A percentile compares a stretch with the other conserved stretches of the same genome.
Conservation (phyloP, 192 early-diverging fungal species). For the Phycomyces blakesleeanus region DNA sequence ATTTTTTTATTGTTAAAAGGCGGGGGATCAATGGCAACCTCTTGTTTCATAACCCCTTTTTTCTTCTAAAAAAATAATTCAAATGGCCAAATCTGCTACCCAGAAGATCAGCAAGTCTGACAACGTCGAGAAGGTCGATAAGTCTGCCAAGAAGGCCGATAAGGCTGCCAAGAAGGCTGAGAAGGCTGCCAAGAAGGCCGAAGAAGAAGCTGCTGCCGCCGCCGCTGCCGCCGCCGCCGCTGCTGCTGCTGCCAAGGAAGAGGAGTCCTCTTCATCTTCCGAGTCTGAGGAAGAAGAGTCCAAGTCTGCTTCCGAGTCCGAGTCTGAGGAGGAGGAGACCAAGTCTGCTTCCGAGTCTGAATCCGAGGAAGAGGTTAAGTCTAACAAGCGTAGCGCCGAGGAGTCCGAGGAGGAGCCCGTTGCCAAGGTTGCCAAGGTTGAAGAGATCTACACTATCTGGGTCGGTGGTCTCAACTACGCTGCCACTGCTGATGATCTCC, state of each 20-base stretch:
- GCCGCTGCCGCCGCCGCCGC: slow-evolving; percentile 10
- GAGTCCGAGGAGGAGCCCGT: slow-evolving; percentile 30
- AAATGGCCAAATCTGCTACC: neutral
- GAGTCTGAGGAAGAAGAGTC: slow-evolving; percentile 7
- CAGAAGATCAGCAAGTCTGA: slow-evolving; percentile 18
- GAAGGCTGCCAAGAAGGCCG: slow-evolving; percentile 24
- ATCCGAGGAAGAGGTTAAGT: neutral
- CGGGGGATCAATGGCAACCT: neutral
- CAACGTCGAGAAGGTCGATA: slow-evolving; percentile 17
- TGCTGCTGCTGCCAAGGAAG: slow-evolving; percentile 30
- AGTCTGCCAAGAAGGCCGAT: neutral
- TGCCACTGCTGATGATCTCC: slow-evolving; percentile 62
- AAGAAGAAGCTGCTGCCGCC: slow-evolving; percentile 4
- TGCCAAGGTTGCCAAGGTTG: slow-evolving; percentile 56
- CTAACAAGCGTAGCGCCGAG: slow-evolving; percentile 35
- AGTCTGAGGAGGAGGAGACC: slow-evolving; percentile 9
- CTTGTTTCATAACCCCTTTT: slow-evolving; percentile 1
- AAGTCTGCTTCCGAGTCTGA: neutral
- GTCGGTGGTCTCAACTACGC: slow-evolving; percentile 74
- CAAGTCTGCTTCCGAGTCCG: neutral
- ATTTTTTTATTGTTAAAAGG: slow-evolving; percentile 6
- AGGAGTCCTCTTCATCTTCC: slow-evolving; percentile 10
- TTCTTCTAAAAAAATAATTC: neutral
- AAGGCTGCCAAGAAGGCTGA: slow-evolving; percentile 30
- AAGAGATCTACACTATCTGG: slow-evolving; percentile 54